Base-by-base conservation (phyloP, 2,329 filamentous ascomycete genomes). In the Diaporthe capsici region DNA sequence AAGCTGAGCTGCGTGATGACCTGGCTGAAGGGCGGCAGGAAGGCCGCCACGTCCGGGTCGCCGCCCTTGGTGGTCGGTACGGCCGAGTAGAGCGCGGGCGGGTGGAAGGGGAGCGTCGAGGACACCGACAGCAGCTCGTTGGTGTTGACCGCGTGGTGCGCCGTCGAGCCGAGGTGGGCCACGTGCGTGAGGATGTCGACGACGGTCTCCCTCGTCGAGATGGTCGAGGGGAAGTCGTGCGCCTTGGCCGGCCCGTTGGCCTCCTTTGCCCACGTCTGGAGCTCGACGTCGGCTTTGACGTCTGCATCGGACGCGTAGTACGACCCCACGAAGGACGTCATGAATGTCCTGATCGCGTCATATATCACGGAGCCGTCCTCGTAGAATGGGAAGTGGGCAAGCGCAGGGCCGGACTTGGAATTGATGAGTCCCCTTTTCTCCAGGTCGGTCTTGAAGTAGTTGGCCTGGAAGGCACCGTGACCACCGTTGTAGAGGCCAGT, bases 221-320 rank as follows among this genome's bases (percentile, higher is more conserved):
- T 76, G 8, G 78, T 71, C 13, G 79, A 75, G n/a, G 85, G 86
- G 79, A 88, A 87, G 79, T 88, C 85, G 42, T 85, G 79, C 1
- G 82, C 82, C 73, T 82, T 68, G 0, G 86, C 86, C 1, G 78
- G 75, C 2, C 79, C 81, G 67, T 80, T 83, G 34, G 84, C 84
- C 80, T 89, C 87, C 2, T 70, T 60, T 39, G 86, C 81, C 87
- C 87, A 89, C n/a, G 81, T 81, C 73, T 86, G 83, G 1, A 89
- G 78, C 75, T 89, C 87, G 0, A 61, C 31, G 77, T 89, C 87
- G 5, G 74, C 71, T 1, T 73, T 70, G 13, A 88, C 76, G 9
- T 79, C 80, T 1, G 71, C 67, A 63, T 85, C 81, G 39, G 77
- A 78, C 2, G 75, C 4, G 80, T 89, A 89, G 80, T 87, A 88